Base-by-base conservation (phyloP, 2,329 filamentous ascomycete species). In the Magnaporthales sp. region DNA sequence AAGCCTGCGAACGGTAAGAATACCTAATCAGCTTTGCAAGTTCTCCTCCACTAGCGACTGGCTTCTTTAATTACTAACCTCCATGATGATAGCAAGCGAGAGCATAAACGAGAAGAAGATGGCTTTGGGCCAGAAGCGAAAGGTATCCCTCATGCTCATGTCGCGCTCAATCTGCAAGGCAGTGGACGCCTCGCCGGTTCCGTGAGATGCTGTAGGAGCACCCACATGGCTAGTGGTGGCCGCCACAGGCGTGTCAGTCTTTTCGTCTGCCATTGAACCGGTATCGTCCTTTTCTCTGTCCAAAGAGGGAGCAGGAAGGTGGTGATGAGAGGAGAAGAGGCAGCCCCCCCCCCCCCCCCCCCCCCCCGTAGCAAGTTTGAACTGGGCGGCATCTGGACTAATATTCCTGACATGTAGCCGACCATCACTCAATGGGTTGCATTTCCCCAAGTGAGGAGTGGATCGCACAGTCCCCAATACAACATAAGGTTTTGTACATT, bases 1-100 rank as follows among this genome's bases (percentile, higher is more conserved):
- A 38, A 19, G 51, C 19, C 32, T 32, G 24, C 8, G 60, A 58
- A 30, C n/a, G n/a, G n/a, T n/a, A n/a, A n/a, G n/a, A n/a, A n/a
- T n/a, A n/a, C n/a, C n/a, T n/a, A n/a, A n/a, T n/a, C n/a, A n/a
- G n/a, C n/a, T n/a, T n/a, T n/a, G n/a, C n/a, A n/a, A n/a, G n/a
- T n/a, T n/a, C n/a, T n/a, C n/a, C n/a, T n/a, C n/a, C n/a, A n/a
- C n/a, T n/a, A n/a, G n/a, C n/a, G n/a, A n/a, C n/a, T n/a, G n/a
- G n/a, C n/a, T n/a, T n/a, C n/a, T n/a, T n/a, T n/a, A 2, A 60
- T 11, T 60, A 60, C 56, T 22, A 19, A 70, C 70, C 58, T 71
- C 70, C 26, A 70, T 67, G 5, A 72, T 64, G 10, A 72, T 68
- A 2, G 69, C 67, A 15, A 71, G 66, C 15, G 68, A 67, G 64